A percentile compares a stretch with the other conserved stretches of the same genome.
phyloP scores from a whole-genome alignment of 2,329 filamentous ascomycete species.

The Laburnicola sp. region DNA sequence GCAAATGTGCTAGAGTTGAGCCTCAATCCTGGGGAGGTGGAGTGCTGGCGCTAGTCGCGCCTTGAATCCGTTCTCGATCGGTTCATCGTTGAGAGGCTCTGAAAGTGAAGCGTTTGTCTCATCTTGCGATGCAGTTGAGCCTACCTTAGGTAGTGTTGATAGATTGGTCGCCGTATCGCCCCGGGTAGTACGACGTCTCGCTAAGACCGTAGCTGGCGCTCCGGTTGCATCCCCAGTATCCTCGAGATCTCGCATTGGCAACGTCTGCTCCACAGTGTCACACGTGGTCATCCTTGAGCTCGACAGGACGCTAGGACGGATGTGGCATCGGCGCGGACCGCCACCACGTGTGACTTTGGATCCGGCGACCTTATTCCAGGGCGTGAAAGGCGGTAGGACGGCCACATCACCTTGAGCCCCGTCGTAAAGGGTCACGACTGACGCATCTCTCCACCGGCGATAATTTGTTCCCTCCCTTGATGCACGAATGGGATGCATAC shows the following conservation, averaged over 20 bases:
- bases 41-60: neutral
- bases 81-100: neutral
- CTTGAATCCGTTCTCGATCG: neutral
- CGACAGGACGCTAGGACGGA: neutral
- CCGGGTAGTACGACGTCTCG: neutral
- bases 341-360: neutral
- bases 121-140: neutral
- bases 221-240: neutral
- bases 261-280: neutral
- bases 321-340: neutral
- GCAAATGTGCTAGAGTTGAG: neutral
- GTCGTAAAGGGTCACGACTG: neutral
- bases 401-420: neutral
- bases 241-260: neutral
- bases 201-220: neutral
- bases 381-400: neutral
- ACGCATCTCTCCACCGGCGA: neutral
- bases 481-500: conserved; percentile 3
- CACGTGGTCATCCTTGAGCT: too few relatives aligned
- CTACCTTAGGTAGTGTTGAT: too few relatives aligned
- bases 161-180: neutral
- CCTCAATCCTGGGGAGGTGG: conserved; percentile 1
- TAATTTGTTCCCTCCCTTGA: neutral
- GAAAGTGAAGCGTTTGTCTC: neutral
- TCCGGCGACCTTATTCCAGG: neutral